A percentile compares a stretch with the other conserved stretches of the same genome.
Conservation (phyloP, 2,329 filamentous ascomycete genomes). For the Fusarium torulosum region DNA sequence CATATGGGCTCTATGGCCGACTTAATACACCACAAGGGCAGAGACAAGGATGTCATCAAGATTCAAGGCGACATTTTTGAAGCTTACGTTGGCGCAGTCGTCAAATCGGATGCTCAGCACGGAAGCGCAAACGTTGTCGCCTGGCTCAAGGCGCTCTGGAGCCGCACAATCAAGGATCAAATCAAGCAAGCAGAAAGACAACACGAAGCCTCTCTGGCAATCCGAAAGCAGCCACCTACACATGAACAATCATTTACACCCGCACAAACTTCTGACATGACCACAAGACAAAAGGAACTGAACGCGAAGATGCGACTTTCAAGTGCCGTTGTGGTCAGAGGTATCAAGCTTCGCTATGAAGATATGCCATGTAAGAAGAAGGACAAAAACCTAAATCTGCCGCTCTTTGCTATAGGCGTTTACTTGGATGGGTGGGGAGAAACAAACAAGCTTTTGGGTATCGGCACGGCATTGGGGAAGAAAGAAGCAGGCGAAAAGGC, state of each 20-base stretch:
- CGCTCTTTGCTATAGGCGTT: constrained; percentile 72
- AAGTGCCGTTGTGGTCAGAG: constrained; percentile 64
- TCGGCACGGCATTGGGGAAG: constrained; percentile 74
- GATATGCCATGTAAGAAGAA: constrained; percentile 66
- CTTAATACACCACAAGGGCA: constrained; percentile 50
- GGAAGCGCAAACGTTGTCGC: constrained; percentile 72
- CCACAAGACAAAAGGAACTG: constrained; percentile 11
- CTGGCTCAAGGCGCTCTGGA: constrained; percentile 85
- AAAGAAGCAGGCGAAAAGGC: constrained; percentile 77
- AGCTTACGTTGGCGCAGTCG: constrained; percentile 84
- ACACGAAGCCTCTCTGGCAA: background rate
- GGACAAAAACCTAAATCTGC: constrained; percentile 65
- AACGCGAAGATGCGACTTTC: constrained; percentile 51
- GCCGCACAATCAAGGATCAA: constrained; percentile 69
- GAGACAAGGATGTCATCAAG: constrained; percentile 72
- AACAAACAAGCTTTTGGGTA: constrained; percentile 70
- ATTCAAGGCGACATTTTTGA: constrained; percentile 90
- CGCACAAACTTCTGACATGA: background rate
- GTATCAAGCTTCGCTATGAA: constrained; percentile 71
- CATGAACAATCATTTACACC: background rate
- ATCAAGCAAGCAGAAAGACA: constrained; percentile 59
- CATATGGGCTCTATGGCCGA: constrained; percentile 53
- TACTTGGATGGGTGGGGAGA: constrained; percentile 79
- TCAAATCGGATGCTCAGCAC: constrained; percentile 73
- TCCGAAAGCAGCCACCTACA: background rate